phyloP scores from a whole-genome alignment of 805 yeast genomes.

The Candida piceae region DNA sequence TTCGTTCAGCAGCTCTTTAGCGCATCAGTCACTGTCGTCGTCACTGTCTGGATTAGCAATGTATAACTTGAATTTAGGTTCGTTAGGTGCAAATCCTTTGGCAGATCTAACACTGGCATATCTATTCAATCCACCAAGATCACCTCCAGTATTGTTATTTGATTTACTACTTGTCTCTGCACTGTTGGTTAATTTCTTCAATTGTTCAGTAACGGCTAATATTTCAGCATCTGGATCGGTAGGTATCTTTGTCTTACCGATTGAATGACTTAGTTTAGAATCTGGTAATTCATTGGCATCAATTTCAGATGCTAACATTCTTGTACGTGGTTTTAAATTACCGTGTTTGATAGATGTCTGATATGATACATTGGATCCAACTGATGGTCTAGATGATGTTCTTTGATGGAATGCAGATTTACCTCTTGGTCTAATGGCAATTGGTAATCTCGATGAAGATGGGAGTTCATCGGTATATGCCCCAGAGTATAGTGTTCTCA shows the following conservation, averaged over 20 bases:
- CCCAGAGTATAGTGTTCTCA: conserved; percentile 18
- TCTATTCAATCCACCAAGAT: conserved; percentile 23
- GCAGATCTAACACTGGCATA: conserved; percentile 31
- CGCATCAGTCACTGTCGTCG: conserved; percentile 30
- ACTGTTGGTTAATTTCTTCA: conserved; percentile 20
- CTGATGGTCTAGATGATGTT: conserved; percentile 24
- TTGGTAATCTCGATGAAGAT: conserved; percentile 44
- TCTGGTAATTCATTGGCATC: conserved; percentile 53
- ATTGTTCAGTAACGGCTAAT: conserved; percentile 28
- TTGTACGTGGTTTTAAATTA: conserved; percentile 54
- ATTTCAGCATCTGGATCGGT: conserved; percentile 30
- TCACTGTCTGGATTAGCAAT: conserved; percentile 56
- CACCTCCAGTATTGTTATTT: conserved; percentile 2
- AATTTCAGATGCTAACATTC: conserved; percentile 71
- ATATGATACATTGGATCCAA: conserved; percentile 15
- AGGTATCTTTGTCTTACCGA: conserved; percentile 24
- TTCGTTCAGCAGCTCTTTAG: too few species aligned
- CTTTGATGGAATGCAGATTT: conserved; percentile 18
- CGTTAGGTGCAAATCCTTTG: conserved; percentile 24
- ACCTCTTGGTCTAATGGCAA: conserved; percentile 48
- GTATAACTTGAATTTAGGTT: conserved; percentile 40
- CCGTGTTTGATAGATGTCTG: conserved; percentile 55
- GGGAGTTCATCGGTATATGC: conserved; percentile 47
- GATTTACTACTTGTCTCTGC: conserved; percentile 1
- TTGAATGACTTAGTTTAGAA: conserved; percentile 27